These are phyloP conservation scores for Calocera cornea DNA, from an alignment of 768 basidiomycete species.

Conservation along the genomic window DNA sequence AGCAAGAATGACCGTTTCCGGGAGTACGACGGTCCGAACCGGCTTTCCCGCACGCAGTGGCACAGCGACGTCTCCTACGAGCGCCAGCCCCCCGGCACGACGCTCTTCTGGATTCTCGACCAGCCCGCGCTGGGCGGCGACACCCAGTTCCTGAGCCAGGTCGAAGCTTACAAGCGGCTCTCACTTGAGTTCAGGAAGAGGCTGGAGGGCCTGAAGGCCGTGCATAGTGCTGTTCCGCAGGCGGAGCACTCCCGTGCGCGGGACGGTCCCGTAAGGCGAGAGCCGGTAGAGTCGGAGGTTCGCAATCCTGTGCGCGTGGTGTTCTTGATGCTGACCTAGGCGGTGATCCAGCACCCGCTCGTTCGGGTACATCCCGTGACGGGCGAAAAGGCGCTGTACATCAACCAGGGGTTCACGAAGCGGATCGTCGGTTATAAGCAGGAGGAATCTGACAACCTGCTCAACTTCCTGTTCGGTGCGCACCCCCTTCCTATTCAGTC, in stretches of 20 bases:
- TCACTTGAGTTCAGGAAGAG: constrained; percentile 44
- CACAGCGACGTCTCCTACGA: constrained; percentile 50
- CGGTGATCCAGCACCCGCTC: constrained; percentile 32
- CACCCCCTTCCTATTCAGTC: constrained; percentile 6
- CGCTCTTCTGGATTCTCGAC: constrained; percentile 41
- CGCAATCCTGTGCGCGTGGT: constrained; percentile 8
- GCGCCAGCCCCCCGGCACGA: constrained; percentile 41
- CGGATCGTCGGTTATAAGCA: constrained; percentile 42
- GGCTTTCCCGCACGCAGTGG: constrained; percentile 35
- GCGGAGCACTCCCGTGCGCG: constrained; percentile 32
- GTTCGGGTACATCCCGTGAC: constrained; percentile 49
- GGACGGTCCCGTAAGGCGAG: constrained; percentile 37
- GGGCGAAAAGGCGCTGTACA: constrained; percentile 46
- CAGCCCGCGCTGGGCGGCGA: constrained; percentile 32
- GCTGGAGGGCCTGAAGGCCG: constrained; percentile 42
- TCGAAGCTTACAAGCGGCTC: constrained; percentile 46
- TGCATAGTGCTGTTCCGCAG: constrained; percentile 43
- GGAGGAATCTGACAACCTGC: constrained; percentile 42
- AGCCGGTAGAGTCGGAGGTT: constrained; percentile 37
- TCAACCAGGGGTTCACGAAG: constrained; percentile 43
- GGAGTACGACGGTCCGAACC: constrained; percentile 33
- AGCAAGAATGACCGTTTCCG: constrained; percentile 31
- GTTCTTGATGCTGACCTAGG: background rate
- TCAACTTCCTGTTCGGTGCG: constrained; percentile 39
- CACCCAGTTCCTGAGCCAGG: constrained; percentile 44